A percentile compares a stretch with the other conserved stretches of the same genome.
Conservation (phyloP, 2,329 filamentous ascomycete species). For the Pseudogymnoascus sp. region DNA sequence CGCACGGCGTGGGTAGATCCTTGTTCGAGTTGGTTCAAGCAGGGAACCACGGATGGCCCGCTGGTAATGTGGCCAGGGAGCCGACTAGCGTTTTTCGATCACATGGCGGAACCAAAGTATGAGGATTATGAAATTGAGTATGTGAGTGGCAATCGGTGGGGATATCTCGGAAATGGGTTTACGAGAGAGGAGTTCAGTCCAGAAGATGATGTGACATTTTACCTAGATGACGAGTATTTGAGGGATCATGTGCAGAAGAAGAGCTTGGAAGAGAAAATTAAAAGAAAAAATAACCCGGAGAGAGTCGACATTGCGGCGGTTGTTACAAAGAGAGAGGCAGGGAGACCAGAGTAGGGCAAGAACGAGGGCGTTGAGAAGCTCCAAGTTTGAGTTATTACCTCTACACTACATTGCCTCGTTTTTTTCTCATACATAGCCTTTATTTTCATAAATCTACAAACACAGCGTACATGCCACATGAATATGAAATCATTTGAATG, state of each 20-base stretch:
- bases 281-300: not conserved
- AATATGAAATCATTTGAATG: not conserved
- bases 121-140: constrained; percentile 37
- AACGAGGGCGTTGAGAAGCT: not conserved
- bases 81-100: constrained; percentile 39
- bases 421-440: not conserved
- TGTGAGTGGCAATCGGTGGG: constrained; percentile 18
- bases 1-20: constrained; percentile 20
- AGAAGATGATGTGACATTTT: not conserved
- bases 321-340: not conserved
- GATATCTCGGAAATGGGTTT: constrained; percentile 34
- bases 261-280: not conserved
- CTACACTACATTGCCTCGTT: not conserved
- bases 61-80: constrained; percentile 39
- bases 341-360: not conserved
- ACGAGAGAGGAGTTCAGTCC: constrained; percentile 28
- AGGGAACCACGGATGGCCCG: constrained; percentile 15
- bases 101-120: constrained; percentile 32
- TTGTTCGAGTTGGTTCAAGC: constrained; percentile 24
- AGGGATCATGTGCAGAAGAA: not conserved
- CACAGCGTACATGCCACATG: not conserved
- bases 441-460: not conserved
- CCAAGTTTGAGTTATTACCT: not conserved
- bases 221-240: not conserved
- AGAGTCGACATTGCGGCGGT: not conserved